Conservation (phyloP, 2,329 filamentous ascomycete genomes). For the Epichloe sp. region DNA sequence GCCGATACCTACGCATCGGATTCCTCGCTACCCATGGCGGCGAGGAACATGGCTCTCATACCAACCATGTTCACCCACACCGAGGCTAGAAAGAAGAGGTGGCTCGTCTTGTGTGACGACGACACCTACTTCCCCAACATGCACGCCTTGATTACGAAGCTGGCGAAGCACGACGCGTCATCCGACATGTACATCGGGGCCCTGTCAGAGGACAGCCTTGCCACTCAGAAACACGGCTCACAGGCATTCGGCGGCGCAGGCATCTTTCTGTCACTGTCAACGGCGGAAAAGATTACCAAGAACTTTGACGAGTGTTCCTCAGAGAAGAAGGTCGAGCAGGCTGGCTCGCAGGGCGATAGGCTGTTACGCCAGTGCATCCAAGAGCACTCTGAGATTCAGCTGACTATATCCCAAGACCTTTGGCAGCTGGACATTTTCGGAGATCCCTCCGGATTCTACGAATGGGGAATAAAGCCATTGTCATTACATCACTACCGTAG, state of each 20-base stretch:
- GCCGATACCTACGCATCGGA: slow-evolving; percentile 42
- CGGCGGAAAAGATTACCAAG: slow-evolving; percentile 30
- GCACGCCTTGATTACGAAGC: slow-evolving; percentile 34
- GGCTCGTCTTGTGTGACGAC: slow-evolving; percentile 49
- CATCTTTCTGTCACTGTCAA: slow-evolving; percentile 42
- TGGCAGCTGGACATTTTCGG: slow-evolving; percentile 48
- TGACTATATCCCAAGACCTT: slow-evolving; percentile 41
- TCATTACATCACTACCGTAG: slow-evolving; percentile 52
- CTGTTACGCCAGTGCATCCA: slow-evolving; percentile 35
- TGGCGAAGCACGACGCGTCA: slow-evolving; percentile 37
- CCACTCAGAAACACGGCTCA: slow-evolving; percentile 44
- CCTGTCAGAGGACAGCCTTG: slow-evolving; percentile 46
- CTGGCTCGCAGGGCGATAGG: slow-evolving; percentile 3
- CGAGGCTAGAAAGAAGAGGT: slow-evolving; percentile 34
- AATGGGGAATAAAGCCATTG: slow-evolving; percentile 43
- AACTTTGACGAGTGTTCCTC: slow-evolving; percentile 32
- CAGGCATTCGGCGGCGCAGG: slow-evolving; percentile 52
- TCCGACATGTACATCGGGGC: slow-evolving; percentile 45
- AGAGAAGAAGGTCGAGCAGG: slow-evolving; percentile 10
- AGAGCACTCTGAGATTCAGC: slow-evolving; percentile 41
- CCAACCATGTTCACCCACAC: slow-evolving; percentile 39
- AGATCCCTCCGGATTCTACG: slow-evolving; percentile 50
- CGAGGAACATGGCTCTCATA: slow-evolving; percentile 41
- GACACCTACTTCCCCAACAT: slow-evolving; percentile 52
- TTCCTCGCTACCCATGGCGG: slow-evolving; percentile 33